These are phyloP conservation scores for Magnaporthiopsis poae DNA, from an alignment of 2,329 filamentous ascomycete species.

Conservation along the genomic window DNA sequence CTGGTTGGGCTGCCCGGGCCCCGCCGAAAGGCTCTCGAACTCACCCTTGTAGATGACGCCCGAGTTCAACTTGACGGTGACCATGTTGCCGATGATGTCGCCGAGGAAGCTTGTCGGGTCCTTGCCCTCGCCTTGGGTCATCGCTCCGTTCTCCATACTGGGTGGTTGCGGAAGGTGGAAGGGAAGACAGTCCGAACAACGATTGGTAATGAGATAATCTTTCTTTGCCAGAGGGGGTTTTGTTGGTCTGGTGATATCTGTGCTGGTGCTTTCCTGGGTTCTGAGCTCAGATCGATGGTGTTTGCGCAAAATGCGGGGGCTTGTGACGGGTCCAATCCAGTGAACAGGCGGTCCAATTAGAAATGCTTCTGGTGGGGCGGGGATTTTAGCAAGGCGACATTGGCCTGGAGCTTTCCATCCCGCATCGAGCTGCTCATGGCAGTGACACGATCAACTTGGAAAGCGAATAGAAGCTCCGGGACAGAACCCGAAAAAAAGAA, in stretches of 20 bases:
- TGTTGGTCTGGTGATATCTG: neutral
- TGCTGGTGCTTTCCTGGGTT: neutral
- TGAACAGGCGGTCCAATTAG: neutral
- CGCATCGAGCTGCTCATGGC: too few species aligned
- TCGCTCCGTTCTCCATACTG: constrained; percentile 65
- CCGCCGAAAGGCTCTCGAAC: constrained; percentile 13
- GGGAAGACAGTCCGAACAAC: neutral
- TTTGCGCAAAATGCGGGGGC: constrained; percentile 9
- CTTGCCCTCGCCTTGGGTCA: constrained; percentile 60
- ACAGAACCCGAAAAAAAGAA: too few species aligned
- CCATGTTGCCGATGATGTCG: constrained; percentile 87
- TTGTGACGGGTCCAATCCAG: constrained; percentile 11
- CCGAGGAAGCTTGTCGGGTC: constrained; percentile 88
- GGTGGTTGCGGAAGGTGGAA: neutral
- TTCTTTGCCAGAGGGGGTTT: neutral
- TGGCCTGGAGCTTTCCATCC: too few species aligned
- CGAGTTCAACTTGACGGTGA: constrained; percentile 97
- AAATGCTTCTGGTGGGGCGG: neutral
- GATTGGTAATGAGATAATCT: neutral
- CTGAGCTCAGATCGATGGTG: constrained; percentile 8
- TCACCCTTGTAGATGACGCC: constrained; percentile 93
- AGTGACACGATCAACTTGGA: too few species aligned
- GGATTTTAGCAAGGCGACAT: too few species aligned
- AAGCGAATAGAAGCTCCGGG: too few species aligned
- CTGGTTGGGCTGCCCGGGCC: neutral